Conservation (phyloP, 495 filamentous ascomycete genomes). For the Aspergillus ostianus region DNA sequence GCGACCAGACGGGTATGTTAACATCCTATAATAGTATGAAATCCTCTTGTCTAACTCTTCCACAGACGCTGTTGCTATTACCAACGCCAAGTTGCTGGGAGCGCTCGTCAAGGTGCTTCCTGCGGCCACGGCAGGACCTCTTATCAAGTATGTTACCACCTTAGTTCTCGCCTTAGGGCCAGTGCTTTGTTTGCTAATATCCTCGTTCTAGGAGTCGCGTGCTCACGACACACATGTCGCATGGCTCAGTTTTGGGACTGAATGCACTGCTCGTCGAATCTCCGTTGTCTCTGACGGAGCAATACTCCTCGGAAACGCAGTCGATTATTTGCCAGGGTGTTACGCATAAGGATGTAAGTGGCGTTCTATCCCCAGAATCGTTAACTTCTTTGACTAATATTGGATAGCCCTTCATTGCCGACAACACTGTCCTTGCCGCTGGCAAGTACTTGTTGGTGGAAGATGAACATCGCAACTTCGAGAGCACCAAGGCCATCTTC, state of each 20-base stretch:
- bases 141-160: constrained; percentile 63
- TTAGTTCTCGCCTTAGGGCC: no score
- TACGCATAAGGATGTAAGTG: constrained; percentile 64
- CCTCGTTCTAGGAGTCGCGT: constrained; percentile 57
- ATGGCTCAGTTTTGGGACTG: constrained; percentile 71
- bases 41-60: constrained; percentile 1
- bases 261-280: constrained; percentile 86
- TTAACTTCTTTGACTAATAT: constrained; percentile 17
- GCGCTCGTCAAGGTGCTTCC: constrained; percentile 83
- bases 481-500: constrained; percentile 75
- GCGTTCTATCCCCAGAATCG: background rate
- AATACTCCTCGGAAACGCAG: constrained; percentile 67
- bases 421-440: constrained; percentile 90
- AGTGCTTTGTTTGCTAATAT: constrained; percentile 13
- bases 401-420: constrained; percentile 70
- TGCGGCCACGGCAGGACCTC: constrained; percentile 55
- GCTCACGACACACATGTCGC: constrained; percentile 66
- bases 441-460: constrained; percentile 86
- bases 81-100: constrained; percentile 83
- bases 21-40: no score
- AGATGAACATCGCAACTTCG: constrained; percentile 45
- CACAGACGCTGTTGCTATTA: constrained; percentile 71
- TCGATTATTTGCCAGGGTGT: constrained; percentile 80
- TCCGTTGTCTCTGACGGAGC: constrained; percentile 61
- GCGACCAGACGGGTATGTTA: constrained; percentile 62